A percentile compares a stretch with the other conserved stretches of the same genome.
Conservation (phyloP, 371 early-diverging fungal genomes). For the Nematocida ausubeli region DNA sequence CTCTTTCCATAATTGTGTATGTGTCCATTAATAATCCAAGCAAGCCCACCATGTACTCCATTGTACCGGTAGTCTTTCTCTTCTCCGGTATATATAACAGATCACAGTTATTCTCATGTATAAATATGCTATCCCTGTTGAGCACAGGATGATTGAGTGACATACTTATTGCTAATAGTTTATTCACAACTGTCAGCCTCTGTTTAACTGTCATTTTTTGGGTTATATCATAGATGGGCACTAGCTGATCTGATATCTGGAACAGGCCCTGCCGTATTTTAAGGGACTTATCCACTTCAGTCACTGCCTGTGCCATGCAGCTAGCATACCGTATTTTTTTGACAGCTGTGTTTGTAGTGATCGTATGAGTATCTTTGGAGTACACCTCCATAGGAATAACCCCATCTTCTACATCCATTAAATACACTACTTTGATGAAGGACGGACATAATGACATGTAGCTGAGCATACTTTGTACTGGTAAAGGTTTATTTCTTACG, state of each 20-base stretch:
- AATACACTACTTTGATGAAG: conserved; percentile 22
- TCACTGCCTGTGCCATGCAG: neutral
- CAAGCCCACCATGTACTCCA: conserved; percentile 29
- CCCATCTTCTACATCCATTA: neutral
- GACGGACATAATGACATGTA: neutral
- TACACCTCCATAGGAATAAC: conserved; percentile 33
- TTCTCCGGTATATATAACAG: conserved; percentile 11
- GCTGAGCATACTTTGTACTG: neutral
- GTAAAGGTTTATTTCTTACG: neutral
- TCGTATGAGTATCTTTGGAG: neutral
- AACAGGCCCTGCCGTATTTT: neutral
- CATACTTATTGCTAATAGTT: neutral
- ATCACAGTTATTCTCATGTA: neutral
- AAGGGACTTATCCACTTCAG: neutral
- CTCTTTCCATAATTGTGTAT: conserved; percentile 49
- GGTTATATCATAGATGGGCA: neutral
- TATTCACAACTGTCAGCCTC: neutral
- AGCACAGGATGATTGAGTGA: neutral
- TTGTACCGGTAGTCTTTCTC: neutral
- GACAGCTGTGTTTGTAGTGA: neutral
- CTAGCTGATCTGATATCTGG: neutral
- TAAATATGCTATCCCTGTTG: neutral
- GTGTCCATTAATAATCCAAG: conserved; percentile 24
- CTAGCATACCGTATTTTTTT: conserved; percentile 24
- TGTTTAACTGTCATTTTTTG: neutral